A percentile compares a stretch with the other conserved stretches of the same genome.
These are phyloP conservation scores for Aspergillus sojae DNA, from an alignment of 2,329 filamentous ascomycete genomes.

Conservation along the genomic window DNA sequence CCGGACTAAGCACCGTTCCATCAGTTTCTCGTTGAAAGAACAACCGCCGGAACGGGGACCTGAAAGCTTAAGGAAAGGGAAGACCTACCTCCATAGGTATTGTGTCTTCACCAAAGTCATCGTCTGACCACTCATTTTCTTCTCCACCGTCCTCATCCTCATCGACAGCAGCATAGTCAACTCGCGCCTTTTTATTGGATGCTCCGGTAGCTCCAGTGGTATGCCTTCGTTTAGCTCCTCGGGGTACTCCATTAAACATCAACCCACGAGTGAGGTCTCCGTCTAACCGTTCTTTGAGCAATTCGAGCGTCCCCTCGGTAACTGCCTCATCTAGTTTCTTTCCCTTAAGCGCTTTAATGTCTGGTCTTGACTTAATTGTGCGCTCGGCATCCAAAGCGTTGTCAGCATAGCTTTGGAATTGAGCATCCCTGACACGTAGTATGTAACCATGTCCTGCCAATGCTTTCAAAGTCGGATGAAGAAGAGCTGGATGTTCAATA, in stretches of 20 bases:
- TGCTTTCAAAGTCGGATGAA: slow-evolving; percentile 42
- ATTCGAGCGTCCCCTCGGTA: slow-evolving; percentile 27
- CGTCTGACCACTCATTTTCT: slow-evolving; percentile 42
- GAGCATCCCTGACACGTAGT: slow-evolving; percentile 41
- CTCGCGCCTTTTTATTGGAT: slow-evolving; percentile 23
- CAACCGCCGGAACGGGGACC: slow-evolving; percentile 15
- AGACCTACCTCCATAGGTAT: slow-evolving; percentile 42
- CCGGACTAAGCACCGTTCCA: slow-evolving; percentile 56
- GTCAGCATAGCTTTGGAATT: slow-evolving; percentile 46
- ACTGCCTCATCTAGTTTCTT: slow-evolving; percentile 41
- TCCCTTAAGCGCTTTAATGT: slow-evolving; percentile 40
- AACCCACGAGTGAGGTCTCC: slow-evolving; percentile 38
- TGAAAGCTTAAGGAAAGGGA: background rate
- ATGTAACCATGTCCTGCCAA: slow-evolving; percentile 47
- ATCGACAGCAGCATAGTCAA: slow-evolving; percentile 33
- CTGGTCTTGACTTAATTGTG: slow-evolving; percentile 31
- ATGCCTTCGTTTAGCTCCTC: slow-evolving; percentile 38
- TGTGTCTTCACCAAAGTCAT: slow-evolving; percentile 37
- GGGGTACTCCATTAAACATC: slow-evolving; percentile 35
- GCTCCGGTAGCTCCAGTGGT: slow-evolving; percentile 21
- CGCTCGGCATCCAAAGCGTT: slow-evolving; percentile 43
- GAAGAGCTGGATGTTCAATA: slow-evolving; percentile 25
- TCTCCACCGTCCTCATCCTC: slow-evolving; percentile 31
- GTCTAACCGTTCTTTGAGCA: slow-evolving; percentile 38
- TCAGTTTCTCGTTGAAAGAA: slow-evolving; percentile 1